phyloP scores from a whole-genome alignment of 2,329 filamentous ascomycete species.

The Microascus cirrosus region DNA sequence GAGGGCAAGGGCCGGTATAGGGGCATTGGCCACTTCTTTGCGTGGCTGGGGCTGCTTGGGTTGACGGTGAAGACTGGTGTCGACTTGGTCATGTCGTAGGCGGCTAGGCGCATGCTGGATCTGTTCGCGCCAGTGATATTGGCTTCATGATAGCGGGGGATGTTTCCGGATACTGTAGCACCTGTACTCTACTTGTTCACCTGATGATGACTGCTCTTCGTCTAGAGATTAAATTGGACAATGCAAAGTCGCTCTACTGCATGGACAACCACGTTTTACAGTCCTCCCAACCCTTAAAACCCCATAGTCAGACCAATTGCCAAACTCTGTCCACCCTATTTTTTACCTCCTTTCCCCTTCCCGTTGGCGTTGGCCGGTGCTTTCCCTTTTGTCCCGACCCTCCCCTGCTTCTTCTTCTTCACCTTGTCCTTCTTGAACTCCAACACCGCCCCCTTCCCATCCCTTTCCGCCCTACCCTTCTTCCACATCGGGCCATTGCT shows the following conservation, averaged over 20 bases:
- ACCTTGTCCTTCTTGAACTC: constrained; percentile 25
- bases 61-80: background rate
- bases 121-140: background rate
- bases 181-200: background rate
- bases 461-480: constrained; percentile 56
- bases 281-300: background rate
- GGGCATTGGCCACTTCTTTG: background rate
- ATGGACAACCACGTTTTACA: background rate
- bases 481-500: constrained; percentile 55
- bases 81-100: constrained; percentile 1
- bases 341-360: constrained; percentile 8
- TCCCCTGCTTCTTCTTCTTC: constrained; percentile 11
- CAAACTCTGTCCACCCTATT: background rate
- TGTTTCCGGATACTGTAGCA: background rate
- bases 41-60: background rate
- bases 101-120: background rate
- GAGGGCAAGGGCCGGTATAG: background rate
- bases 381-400: constrained; percentile 7
- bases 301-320: background rate
- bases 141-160: background rate
- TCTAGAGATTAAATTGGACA: background rate
- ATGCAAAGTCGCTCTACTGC: background rate
- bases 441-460: constrained; percentile 40
- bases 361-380: constrained; percentile 13
- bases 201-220: background rate